These are phyloP conservation scores for Colletotrichum sp. DNA, from an alignment of 2,329 filamentous ascomycete species.

Conservation along the genomic window DNA sequence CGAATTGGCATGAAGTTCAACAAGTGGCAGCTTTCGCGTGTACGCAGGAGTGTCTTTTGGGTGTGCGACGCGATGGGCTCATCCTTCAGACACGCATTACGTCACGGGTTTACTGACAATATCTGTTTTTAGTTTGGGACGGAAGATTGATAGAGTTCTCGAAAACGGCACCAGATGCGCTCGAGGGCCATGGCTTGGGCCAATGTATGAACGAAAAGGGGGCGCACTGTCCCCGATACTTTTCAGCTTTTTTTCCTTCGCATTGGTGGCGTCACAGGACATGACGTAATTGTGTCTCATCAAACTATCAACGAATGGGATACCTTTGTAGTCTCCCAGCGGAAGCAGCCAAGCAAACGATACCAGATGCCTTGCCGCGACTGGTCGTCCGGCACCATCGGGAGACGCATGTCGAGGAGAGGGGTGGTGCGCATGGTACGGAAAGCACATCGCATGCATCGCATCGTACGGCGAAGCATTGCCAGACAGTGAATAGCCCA, in stretches of 20 bases:
- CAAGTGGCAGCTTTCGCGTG: background rate
- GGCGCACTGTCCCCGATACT: conserved; percentile 7
- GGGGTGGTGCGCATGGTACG: background rate
- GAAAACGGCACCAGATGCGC: conserved; percentile 3
- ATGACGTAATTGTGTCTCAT: conserved; percentile 18
- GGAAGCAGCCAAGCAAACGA: background rate
- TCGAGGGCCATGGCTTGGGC: background rate
- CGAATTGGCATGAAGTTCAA: background rate
- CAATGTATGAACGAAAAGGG: background rate
- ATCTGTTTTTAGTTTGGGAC: conserved; percentile 13
- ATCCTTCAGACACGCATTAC: background rate
- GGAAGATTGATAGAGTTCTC: conserved; percentile 15
- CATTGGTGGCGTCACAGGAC: conserved; percentile 9
- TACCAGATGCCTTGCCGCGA: background rate
- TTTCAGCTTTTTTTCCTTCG: background rate
- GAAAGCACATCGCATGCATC: background rate
- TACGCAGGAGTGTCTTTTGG: background rate
- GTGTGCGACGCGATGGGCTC: background rate
- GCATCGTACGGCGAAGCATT: background rate
- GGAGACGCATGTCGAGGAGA: background rate
- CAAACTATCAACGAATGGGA: background rate
- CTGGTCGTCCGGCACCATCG: conserved; percentile 2
- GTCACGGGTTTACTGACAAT: background rate
- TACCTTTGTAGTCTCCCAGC: background rate
- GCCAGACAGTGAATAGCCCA: background rate